Base-by-base conservation (phyloP, 2,329 filamentous ascomycete genomes). In the Aspergillus intermedius region DNA sequence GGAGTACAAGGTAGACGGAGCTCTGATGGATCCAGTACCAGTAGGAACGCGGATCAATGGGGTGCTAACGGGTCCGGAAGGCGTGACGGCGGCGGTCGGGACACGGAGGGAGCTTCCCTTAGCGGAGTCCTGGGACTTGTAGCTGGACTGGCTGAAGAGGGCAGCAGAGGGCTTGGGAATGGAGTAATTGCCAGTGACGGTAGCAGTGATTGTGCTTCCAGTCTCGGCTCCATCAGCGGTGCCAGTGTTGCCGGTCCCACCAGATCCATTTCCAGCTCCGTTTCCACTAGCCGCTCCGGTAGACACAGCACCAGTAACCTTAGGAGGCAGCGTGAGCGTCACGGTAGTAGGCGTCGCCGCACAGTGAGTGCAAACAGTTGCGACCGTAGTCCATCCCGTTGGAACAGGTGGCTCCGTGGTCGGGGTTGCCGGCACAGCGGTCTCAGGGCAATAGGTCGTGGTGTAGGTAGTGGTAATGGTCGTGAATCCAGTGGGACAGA, bases 401-500 rank as follows among this genome's bases (percentile, higher is more conserved):
- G 67, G 66, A n/a, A 64, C 54, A 3, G 57, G 54, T 2, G 56
- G 53, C 3, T 60, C 49, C 10, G 53, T 53, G 9, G 56, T 53
- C 19, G 65, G 61, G 10, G 62, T 54, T 4, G 63, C 62, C n/a
- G 64, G 57, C 13, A 61, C 51, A 5, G 42, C 52, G 12, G 62
- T 62, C 13, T 59, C 63, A 3, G 68, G 65, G 51, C 65, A 70
- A 46, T 66, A 63, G 4, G 62, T 68, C 13, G 66, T 68, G 8
- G 69, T 72, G 41, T 65, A 60, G 1, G 67, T 68, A 3, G 65
- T 65, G 2, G 66, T 70, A 44, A 71, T 61, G 5, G 67, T 72
- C 34, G 66, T 71, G 54, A 68, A 72, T 5, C 71, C 71, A 22
- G 68, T 70, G 3, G 71, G 65, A 49, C 70, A 73, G 53, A 73